phyloP scores from a whole-genome alignment of 2,329 filamentous ascomycete species.

The Microascus cirrosus region DNA sequence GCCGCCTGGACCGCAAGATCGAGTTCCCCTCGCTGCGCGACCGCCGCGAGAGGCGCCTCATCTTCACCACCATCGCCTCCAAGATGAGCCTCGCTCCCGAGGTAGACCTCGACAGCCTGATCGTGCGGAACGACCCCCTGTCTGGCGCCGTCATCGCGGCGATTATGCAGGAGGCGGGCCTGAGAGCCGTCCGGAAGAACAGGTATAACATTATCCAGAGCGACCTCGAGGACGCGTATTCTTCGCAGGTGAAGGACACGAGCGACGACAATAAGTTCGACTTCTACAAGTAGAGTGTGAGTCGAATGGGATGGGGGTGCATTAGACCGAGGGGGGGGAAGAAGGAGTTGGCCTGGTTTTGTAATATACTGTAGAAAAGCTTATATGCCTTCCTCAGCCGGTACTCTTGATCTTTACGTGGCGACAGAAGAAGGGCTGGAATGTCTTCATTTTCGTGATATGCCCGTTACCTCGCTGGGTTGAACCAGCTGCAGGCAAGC shows the following conservation, averaged over 20 bases:
- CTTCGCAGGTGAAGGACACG: constrained; percentile 82
- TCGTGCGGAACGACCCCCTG: constrained; percentile 91
- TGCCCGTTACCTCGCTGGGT: too few species aligned
- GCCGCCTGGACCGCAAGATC: constrained; percentile 94
- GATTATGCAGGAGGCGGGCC: constrained; percentile 97
- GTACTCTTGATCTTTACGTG: not conserved
- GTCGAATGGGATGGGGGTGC: not conserved
- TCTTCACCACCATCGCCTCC: constrained; percentile 91
- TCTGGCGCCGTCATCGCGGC: constrained; percentile 94
- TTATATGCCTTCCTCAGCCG: not conserved
- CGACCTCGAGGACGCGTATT: constrained; percentile 95
- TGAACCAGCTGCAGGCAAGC: too few species aligned
- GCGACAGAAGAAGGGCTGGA: too few species aligned
- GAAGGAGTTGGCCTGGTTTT: not conserved
- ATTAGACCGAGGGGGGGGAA: not conserved
- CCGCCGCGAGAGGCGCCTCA: constrained; percentile 85
- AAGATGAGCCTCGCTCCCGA: constrained; percentile 98
- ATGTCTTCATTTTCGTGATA: too few species aligned
- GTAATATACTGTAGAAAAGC: not conserved
- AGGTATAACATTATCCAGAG: constrained; percentile 98
- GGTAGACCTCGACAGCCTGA: constrained; percentile 90
- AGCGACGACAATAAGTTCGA: constrained; percentile 67
- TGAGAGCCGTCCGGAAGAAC: constrained; percentile 92
- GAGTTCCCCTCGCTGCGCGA: constrained; percentile 95
- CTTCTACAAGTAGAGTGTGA: constrained; percentile 64